Percentiles rank a stretch among this genome's conserved stretches.
phyloP scores from a whole-genome alignment of 1,139 yeast species.

The Entelexis sorbosivorans region DNA sequence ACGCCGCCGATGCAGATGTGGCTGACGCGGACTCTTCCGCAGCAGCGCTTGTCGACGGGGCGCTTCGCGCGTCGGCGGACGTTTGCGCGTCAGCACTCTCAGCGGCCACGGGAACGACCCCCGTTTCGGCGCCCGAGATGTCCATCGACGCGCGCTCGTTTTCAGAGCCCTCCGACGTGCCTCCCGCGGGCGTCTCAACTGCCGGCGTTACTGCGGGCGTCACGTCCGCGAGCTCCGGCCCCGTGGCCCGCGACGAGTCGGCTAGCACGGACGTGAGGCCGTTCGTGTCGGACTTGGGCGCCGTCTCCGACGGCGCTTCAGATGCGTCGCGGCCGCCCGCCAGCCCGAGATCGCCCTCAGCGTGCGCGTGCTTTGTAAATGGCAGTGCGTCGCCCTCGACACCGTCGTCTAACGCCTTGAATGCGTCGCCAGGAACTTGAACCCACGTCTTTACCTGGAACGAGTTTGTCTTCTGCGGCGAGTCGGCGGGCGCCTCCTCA shows the following conservation, averaged over 20 bases:
- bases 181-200: background rate
- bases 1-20: no score
- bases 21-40: no score
- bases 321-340: constrained; percentile 9
- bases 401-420: constrained; percentile 31
- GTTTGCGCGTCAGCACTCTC: background rate
- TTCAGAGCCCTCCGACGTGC: background rate
- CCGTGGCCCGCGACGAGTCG: background rate
- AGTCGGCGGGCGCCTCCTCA: constrained; percentile 27
- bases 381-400: constrained; percentile 35
- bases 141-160: background rate
- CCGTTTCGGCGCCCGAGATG: background rate
- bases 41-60: no score
- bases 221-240: background rate
- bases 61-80: no score
- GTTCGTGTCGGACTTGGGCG: background rate
- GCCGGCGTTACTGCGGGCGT: constrained; percentile 1
- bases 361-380: constrained; percentile 19
- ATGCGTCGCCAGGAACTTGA: constrained; percentile 25
- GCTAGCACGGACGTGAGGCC: background rate
- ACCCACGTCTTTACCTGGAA: constrained; percentile 41
- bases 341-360: constrained; percentile 11
- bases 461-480: constrained; percentile 24
- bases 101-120: background rate
- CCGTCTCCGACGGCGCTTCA: constrained; percentile 5